phyloP scores from a whole-genome alignment of 2,329 filamentous ascomycete genomes.

The Fusarium sulawesiense region DNA sequence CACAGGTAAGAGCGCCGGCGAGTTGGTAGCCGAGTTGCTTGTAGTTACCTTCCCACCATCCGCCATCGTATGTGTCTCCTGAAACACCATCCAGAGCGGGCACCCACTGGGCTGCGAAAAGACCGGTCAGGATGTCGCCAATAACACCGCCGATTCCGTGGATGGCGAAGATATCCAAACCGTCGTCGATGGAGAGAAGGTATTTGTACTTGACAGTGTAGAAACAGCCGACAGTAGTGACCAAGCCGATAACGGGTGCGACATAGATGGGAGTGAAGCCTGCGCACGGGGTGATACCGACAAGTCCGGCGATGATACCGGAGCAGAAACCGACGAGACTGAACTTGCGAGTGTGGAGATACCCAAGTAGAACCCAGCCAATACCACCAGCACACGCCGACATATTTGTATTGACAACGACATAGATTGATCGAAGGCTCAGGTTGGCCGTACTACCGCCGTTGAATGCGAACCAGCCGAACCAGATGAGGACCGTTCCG shows the following conservation, averaged over 20 bases:
- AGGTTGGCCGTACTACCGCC: constrained; percentile 63
- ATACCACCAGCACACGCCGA: constrained; percentile 66
- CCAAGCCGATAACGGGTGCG: constrained; percentile 62
- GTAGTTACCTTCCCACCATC: constrained; percentile 64
- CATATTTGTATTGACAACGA: constrained; percentile 69
- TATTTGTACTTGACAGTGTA: constrained; percentile 62
- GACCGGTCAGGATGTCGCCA: constrained; percentile 66
- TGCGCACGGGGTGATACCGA: constrained; percentile 69
- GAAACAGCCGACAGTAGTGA: constrained; percentile 61
- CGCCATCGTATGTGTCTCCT: constrained; percentile 56
- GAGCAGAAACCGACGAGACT: constrained; percentile 52
- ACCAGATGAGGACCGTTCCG: constrained; percentile 74
- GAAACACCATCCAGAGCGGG: constrained; percentile 64
- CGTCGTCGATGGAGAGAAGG: constrained; percentile 65
- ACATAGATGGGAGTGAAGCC: constrained; percentile 65
- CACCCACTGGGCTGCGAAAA: constrained; percentile 64
- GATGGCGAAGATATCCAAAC: constrained; percentile 69
- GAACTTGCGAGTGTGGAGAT: constrained; percentile 54
- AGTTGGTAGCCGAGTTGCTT: constrained; percentile 68
- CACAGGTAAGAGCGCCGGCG: constrained; percentile 66
- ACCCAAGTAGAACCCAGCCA: constrained; percentile 65
- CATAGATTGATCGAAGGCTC: constrained; percentile 63
- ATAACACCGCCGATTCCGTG: constrained; percentile 70
- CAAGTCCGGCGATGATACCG: constrained; percentile 66
- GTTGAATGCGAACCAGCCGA: constrained; percentile 68